Conservation (phyloP, 73 alveolate species). For the Stentor roeselii region DNA sequence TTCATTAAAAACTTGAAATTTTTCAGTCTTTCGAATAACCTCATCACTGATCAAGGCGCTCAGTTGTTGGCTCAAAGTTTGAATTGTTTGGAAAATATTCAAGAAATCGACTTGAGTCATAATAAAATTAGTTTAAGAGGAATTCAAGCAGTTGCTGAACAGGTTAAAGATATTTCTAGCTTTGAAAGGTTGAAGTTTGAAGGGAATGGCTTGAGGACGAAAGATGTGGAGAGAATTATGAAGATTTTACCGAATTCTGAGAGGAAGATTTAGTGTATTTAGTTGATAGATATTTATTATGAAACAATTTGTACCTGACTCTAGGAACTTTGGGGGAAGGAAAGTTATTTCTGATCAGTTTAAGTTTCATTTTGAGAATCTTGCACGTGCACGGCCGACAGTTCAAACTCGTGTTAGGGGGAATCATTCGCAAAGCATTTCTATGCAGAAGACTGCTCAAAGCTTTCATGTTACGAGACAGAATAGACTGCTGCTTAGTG, state of each 20-base stretch:
- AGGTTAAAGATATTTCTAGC: no score
- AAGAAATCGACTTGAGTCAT: no score
- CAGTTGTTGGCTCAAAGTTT: no score
- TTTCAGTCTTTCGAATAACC: not conserved
- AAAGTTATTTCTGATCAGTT: not conserved
- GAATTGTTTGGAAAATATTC: no score
- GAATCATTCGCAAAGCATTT: not conserved
- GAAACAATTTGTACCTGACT: slow-evolving; percentile 9
- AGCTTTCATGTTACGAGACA: not conserved
- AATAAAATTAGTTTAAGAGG: no score
- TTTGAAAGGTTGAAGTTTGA: no score
- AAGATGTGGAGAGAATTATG: not conserved
- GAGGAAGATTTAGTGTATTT: no score
- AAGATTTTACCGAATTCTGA: no score
- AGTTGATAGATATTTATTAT: not conserved
- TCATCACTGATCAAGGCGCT: not conserved
- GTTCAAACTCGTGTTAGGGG: not conserved
- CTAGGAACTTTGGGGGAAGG: slow-evolving; percentile 3
- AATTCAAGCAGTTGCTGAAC: no score
- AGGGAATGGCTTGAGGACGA: no score
- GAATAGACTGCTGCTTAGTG: not conserved
- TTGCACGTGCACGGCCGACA: not conserved
- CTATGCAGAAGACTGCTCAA: not conserved
- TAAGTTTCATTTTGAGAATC: not conserved
- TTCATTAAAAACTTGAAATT: not conserved